These are phyloP conservation scores for Sodiomyces alkalinus DNA, from an alignment of 2,329 filamentous ascomycete genomes.

Conservation along the genomic window DNA sequence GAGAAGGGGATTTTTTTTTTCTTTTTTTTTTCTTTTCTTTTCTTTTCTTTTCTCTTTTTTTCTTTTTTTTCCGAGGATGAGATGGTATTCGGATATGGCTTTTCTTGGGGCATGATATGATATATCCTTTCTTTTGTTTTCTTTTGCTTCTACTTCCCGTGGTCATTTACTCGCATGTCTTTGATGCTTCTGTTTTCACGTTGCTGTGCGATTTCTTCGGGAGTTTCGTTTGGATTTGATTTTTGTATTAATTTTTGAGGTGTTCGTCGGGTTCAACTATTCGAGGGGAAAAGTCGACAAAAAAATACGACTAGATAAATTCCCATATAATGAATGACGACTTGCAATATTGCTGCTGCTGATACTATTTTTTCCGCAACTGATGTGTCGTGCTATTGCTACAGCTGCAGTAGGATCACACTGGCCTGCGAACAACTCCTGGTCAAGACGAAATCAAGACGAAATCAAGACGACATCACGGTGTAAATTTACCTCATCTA, in stretches of 20 bases:
- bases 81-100: not conserved
- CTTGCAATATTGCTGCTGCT: no score
- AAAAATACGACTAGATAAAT: no score
- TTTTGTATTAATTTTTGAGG: not conserved
- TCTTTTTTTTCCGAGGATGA: not conserved
- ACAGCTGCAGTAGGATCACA: no score
- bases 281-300: no score
- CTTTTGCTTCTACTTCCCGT: not conserved
- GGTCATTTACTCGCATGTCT: not conserved
- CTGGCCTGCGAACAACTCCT: no score
- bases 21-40: constrained; percentile 1
- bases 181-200: not conserved
- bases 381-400: no score
- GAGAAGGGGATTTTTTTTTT: not conserved
- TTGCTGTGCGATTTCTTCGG: no score
- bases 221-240: not conserved
- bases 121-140: not conserved
- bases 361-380: no score
- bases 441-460: no score
- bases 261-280: no score
- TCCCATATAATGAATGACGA: not conserved
- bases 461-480: no score
- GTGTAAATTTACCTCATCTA: no score
- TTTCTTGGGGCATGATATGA: not conserved
- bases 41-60: constrained; percentile 1